Conservation (phyloP, 2,329 filamentous ascomycete genomes). For the Fusarium heterosporum region DNA sequence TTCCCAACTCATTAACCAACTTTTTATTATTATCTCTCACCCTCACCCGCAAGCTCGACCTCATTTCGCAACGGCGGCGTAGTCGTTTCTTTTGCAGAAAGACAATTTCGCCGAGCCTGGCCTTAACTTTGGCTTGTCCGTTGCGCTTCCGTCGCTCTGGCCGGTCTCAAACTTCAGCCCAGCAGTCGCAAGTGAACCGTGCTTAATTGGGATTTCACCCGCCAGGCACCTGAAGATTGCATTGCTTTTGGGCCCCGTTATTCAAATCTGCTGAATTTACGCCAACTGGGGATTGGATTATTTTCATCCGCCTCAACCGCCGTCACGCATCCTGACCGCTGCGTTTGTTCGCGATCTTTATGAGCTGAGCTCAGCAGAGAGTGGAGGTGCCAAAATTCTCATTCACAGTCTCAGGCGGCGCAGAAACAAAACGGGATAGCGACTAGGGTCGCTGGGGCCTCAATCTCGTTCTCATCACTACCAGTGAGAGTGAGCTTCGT, state of each 20-base stretch:
- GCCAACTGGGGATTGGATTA: background rate
- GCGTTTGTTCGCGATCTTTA: background rate
- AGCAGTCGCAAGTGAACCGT: conserved; percentile 36
- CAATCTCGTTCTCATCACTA: conserved; percentile 13
- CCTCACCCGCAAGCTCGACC: conserved; percentile 8
- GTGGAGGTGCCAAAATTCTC: background rate
- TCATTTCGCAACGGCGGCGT: conserved; percentile 1
- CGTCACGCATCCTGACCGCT: background rate
- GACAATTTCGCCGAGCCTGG: conserved; percentile 1
- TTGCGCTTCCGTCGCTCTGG: conserved; percentile 28
- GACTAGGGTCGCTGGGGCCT: conserved; percentile 27
- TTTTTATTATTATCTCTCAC: conserved; percentile 3
- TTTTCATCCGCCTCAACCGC: conserved; percentile 24
- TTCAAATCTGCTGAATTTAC: background rate
- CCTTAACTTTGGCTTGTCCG: conserved; percentile 15
- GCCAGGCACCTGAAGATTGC: conserved; percentile 12
- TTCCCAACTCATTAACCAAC: background rate
- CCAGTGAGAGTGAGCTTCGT: conserved; percentile 13
- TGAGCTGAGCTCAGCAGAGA: conserved; percentile 11
- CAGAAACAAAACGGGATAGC: conserved; percentile 26
- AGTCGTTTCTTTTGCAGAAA: conserved; percentile 14
- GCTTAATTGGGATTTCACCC: conserved; percentile 32
- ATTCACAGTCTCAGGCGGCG: conserved; percentile 1
- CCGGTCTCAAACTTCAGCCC: conserved; percentile 48
- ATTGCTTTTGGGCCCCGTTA: background rate